Evolutionary conservation across 441 rosid genomes (phyloP).

Genomic region (Populus tomentosa): DNA sequence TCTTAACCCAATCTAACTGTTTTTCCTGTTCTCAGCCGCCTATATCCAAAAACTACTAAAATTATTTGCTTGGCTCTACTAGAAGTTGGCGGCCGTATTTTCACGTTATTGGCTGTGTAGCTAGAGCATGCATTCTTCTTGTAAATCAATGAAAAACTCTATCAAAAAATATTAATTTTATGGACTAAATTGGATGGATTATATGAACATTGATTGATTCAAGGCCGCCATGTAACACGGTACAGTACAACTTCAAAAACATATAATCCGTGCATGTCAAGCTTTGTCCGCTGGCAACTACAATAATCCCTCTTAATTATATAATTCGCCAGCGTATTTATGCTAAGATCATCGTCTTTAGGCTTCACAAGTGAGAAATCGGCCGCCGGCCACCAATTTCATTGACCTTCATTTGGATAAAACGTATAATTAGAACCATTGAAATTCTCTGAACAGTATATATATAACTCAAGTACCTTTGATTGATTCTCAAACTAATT

Average conservation of each 20-base stretch:
- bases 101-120: background rate
- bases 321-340: background rate
- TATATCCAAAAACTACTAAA: background rate
- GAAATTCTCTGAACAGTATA: conserved; percentile 9
- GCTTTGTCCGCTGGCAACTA: background rate
- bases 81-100: background rate
- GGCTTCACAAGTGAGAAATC: conserved; percentile 33
- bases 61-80: background rate
- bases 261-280: background rate
- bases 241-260: conserved; percentile 9
- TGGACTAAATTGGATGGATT: background rate
- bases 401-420: conserved; percentile 13
- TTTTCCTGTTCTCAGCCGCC: background rate
- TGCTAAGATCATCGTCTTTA: conserved; percentile 20
- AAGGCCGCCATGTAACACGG: background rate
- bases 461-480: background rate
- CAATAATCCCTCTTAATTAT: no score
- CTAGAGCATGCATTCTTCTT: background rate
- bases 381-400: conserved; percentile 23
- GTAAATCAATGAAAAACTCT: background rate
- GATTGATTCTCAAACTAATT: conserved; percentile 17
- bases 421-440: background rate
- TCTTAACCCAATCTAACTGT: background rate
- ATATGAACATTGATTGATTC: background rate
- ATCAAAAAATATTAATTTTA: no score